Percentiles rank a stretch among this genome's conserved stretches.
These are phyloP conservation scores for Chimonanthus praecox DNA, from an alignment of 164 flowering plant species.

Conservation along the genomic window DNA sequence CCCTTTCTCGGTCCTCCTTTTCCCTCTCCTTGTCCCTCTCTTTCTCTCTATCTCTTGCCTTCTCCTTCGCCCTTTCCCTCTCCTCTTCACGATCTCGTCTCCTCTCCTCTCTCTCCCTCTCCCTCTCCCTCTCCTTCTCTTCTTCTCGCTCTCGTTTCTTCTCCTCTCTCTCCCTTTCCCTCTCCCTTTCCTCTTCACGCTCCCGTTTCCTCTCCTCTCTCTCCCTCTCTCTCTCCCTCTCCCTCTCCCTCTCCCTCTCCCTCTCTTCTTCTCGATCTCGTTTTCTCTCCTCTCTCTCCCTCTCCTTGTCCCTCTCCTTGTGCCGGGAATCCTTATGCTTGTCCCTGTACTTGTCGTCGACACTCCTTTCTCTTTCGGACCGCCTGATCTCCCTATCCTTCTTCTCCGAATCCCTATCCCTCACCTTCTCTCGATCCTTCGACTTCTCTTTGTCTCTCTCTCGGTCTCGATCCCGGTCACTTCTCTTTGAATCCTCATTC, in stretches of 20 bases:
- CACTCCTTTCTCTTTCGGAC: slow-evolving; percentile 4
- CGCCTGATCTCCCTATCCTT: slow-evolving; percentile 12
- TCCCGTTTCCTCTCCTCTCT: slow-evolving; percentile 12
- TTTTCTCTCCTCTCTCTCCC: slow-evolving; percentile 22
- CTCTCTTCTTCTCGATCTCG: slow-evolving; percentile 10
- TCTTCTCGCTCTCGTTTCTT: slow-evolving; percentile 13
- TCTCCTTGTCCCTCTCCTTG: slow-evolving; percentile 17
- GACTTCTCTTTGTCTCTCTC: slow-evolving; percentile 20
- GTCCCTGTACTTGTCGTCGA: slow-evolving; percentile 5
- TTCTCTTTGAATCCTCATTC: slow-evolving; percentile 39
- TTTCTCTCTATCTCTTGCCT: slow-evolving; percentile 19
- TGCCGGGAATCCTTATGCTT: slow-evolving; percentile 3
- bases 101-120: slow-evolving; percentile 15
- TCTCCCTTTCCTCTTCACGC: slow-evolving; percentile 15
- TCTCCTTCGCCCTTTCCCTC: slow-evolving; percentile 13
- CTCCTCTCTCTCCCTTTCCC: slow-evolving; percentile 15
- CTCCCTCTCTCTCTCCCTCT: not conserved
- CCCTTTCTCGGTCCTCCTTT: slow-evolving; percentile 13
- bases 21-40: slow-evolving; percentile 20
- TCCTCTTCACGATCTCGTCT: not conserved
- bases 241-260: slow-evolving; percentile 12
- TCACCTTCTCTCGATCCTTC: slow-evolving; percentile 23
- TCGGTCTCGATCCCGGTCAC: slow-evolving; percentile 30
- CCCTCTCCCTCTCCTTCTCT: slow-evolving; percentile 6
- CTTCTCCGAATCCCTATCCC: slow-evolving; percentile 21